Evolutionary conservation across 2,329 filamentous ascomycete species (phyloP).

Genomic region (Pleoardoris graminearum): DNA sequence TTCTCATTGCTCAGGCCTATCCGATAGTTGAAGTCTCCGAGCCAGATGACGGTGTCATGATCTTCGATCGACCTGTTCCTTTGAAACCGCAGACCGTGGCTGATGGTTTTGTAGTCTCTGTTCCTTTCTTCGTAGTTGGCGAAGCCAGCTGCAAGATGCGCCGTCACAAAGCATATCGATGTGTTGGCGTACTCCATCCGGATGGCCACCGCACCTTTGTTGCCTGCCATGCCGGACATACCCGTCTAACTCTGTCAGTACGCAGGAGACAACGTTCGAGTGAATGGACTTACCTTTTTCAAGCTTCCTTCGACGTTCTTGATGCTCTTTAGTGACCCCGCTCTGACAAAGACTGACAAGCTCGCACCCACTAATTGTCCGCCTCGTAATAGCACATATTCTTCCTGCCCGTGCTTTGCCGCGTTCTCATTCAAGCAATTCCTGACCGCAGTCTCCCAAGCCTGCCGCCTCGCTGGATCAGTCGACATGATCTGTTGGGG

Average conservation of each 20-base stretch:
- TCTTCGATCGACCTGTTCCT: constrained; percentile 88
- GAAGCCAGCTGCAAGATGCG: constrained; percentile 93
- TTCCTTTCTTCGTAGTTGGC: constrained; percentile 97
- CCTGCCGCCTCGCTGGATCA: constrained; percentile 79
- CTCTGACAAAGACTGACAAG: constrained; percentile 86
- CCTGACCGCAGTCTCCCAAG: constrained; percentile 85
- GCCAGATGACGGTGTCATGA: constrained; percentile 85
- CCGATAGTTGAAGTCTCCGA: constrained; percentile 98
- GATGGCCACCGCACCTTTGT: constrained; percentile 96
- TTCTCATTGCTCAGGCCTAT: constrained; percentile 82
- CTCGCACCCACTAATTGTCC: constrained; percentile 95
- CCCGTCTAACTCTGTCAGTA: constrained; percentile 61
- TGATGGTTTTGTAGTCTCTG: constrained; percentile 87
- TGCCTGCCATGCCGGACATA: constrained; percentile 94
- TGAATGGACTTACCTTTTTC: constrained; percentile 66
- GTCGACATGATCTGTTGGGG: constrained; percentile 99
- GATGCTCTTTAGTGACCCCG: constrained; percentile 75
- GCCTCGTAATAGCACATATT: constrained; percentile 86
- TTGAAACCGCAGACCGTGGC: constrained; percentile 85
- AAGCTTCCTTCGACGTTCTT: constrained; percentile 96
- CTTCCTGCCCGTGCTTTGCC: constrained; percentile 65
- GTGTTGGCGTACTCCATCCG: constrained; percentile 94
- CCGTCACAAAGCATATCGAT: constrained; percentile 91
- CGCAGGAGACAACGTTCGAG: background rate
- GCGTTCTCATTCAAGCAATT: constrained; percentile 75